Base-by-base conservation (phyloP, 2,329 filamentous ascomycete species). In the Xylaria sp. region DNA sequence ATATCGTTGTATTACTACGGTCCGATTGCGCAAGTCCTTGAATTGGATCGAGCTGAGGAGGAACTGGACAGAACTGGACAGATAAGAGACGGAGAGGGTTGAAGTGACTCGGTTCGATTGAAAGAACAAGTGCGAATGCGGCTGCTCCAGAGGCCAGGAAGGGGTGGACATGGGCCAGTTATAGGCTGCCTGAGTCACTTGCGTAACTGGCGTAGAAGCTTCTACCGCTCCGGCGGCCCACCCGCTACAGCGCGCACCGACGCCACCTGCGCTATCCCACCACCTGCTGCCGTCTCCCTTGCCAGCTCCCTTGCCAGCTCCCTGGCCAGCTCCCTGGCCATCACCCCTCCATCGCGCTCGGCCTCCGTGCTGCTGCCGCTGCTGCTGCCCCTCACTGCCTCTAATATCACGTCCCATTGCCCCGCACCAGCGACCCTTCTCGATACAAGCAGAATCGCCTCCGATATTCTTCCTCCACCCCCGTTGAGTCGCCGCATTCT, bases 121-220 rank as follows among this genome's bases (percentile, higher is more conserved):
- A 59, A 56, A 57, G 51, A n/a, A n/a, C n/a, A 38, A 63, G 60
- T 31, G 63, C 63, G 63, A 61, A 65, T 63, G 63, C 55, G 59
- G 62, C 69, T 64, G 66, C 65, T 72, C 65, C 70, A 68, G 66
- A 70, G 43, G 17, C 59, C 43, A 17, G 37, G 63, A 59, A 62
- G 68, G 68, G 70, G 67, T 45, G 64, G 72, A 62, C 60, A 50
- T 54, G 66, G 58, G 70, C 68, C 68, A 72, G 72, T 75, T 75
- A 75, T 75, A 75, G 70, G 70, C 67, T 65, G 63, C 65, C 67
- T 68, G 68, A 72, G 66, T 69, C 64, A 71, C 49, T 70, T 66
- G 72, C 71, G 72, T 75, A 75, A n/a, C n/a, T n/a, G 66, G 72
- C 71, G 72, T 75, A 75, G 73, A 75, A 75, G 61, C 60, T 75